These are phyloP conservation scores for Phylloporus sp. DNA, from an alignment of 1,284 basidiomycete species.

Conservation along the genomic window DNA sequence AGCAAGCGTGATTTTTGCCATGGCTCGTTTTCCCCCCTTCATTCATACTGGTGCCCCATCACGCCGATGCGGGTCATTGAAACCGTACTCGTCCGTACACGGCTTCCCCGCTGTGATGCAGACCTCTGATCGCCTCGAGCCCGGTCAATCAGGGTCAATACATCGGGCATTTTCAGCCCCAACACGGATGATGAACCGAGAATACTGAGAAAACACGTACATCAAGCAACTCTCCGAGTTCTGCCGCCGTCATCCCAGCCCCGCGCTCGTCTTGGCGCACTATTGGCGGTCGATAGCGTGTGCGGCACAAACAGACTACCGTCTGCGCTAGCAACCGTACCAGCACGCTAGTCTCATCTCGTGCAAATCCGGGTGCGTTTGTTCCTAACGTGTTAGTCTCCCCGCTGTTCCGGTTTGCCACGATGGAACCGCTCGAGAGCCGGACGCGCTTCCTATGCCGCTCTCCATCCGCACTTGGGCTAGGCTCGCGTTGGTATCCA, in stretches of 20 bases:
- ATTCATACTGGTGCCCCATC: constrained; percentile 10
- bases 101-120: constrained; percentile 30
- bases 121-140: constrained; percentile 15
- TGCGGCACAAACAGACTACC: constrained; percentile 34
- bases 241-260: constrained; percentile 34
- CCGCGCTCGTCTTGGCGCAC: constrained; percentile 18
- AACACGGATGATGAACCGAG: background rate
- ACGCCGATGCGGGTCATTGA: constrained; percentile 24
- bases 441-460: constrained; percentile 13
- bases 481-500: constrained; percentile 19
- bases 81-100: constrained; percentile 11
- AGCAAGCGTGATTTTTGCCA: constrained; percentile 10
- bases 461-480: constrained; percentile 33
- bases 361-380: constrained; percentile 12
- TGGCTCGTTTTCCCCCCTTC: background rate
- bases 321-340: constrained; percentile 30
- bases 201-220: constrained; percentile 40
- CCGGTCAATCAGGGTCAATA: constrained; percentile 31
- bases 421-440: constrained; percentile 29
- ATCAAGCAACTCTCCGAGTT: constrained; percentile 50
- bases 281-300: constrained; percentile 23
- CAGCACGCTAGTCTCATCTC: constrained; percentile 14
- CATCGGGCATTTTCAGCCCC: constrained; percentile 17
- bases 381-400: constrained; percentile 23
- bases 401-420: constrained; percentile 15